Evolutionary conservation across 805 yeast genomes (phyloP), one percentile per base, ranked within the genome.

Genomic region (Blastobotrys peoriensis): DNA sequence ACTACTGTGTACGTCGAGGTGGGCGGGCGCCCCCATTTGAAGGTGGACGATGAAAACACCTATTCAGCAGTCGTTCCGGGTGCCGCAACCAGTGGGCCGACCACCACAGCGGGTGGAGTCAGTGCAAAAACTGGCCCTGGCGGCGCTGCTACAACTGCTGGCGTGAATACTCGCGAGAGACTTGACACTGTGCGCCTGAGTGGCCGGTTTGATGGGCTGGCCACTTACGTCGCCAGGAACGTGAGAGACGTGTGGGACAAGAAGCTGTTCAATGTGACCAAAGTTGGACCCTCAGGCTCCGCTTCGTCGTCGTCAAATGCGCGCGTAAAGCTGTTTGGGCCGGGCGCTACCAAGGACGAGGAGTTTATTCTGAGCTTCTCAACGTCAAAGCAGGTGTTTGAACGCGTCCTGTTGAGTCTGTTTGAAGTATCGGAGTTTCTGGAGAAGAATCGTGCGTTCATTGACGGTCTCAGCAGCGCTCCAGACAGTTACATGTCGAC

Each of bases 191-290:
- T 91, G n/a, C 78, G 85, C 23, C 73, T 93, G 48, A 86, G 96
- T 64, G 95, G 95, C 54, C 71, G 96, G 53, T 88, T 89, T 56
- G 89, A 86, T 61, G 98, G 96, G 38, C 76, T 86, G 15, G 81
- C 91, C 10, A 72, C 87, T 20, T 75, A 88, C 47, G 69, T 88
- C 25, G 75, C 96, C 1, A 75, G 98, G 53, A 63, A 89, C 15
- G 78, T 91, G 50, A 75, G 94, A 51, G 81, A 80, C 16, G 70
- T 79, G 38, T 93, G 99, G 99, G 73, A 72, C 44, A 69, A 69
- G 28, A 81, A 78, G 43, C 83, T 89, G 2, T 41, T 36, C 35
- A 47, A 46, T 30, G 48, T 39, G 4, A 49, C 38, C 36, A 41
- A 46, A 21, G 44, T 41, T 21, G 40, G 17, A 20, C 67, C 61